Base-by-base conservation (phyloP, 352 stramenopile genomes). In the Phytophthora chlamydospora region DNA sequence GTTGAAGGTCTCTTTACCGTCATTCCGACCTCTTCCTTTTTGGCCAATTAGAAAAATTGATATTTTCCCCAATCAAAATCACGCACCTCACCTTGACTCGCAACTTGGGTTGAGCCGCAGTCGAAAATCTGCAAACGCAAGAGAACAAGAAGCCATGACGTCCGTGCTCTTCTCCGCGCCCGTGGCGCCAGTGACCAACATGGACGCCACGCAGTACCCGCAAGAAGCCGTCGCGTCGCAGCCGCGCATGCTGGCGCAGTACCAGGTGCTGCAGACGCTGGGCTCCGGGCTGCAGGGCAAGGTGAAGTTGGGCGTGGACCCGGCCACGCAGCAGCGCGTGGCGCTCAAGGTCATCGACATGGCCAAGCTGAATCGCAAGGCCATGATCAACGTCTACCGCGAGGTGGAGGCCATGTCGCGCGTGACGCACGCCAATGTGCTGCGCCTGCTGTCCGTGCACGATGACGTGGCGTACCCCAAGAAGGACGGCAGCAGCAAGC, bases 311-410 rank as follows among this genome's bases (percentile, higher is more conserved):
- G 88, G 90, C 35, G 75, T 93, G 62, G 82, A 96, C 71, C 68
- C 75, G 9, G 67, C 78, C 51, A 95, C 88, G 29, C 75, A 83
- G 19, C 77, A 96, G 70, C 75, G 75, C 43, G 90, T 97, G 43
- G 90, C 90, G 64, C 82, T 97, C 62, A 97, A 97, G 76, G 82
- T 97, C 68, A 96, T 97, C 53, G 85, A 96, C 67, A 80, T 73
- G 66, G 68, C 71, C 59, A 91, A 89, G 50, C 77, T 92, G 31
- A 91, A 89, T 64, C 84, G 83, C 66, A 93, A 93, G 66, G 71
- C 71, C 53, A 80, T 92, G 62, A 80, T 90, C 56, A 94, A 94
- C 66, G 76, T 94, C 6, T 93, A 91, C 68, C 87, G 89, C 60
- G 90, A 97, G 66, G 89, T 97, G 38, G 87, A 92, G 54, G 83